Evolutionary conservation across 129 eudicot genomes (phyloP), one percentile per base, ranked within the genome.

Genomic region (Apium graveolens): DNA sequence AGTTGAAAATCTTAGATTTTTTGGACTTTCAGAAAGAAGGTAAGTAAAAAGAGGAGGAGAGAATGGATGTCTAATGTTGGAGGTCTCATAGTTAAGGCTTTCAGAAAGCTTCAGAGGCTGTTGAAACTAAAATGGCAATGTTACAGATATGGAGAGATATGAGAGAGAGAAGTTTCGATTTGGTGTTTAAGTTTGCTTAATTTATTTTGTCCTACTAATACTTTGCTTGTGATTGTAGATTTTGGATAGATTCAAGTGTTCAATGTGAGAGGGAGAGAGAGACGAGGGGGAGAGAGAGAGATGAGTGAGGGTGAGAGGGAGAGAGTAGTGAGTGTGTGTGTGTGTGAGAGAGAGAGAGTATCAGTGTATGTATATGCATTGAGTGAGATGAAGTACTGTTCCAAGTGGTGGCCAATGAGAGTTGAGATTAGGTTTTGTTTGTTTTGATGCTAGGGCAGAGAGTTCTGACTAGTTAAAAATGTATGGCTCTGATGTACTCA

Each of bases 401-500:
- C 65, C 66, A 57, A 57, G 66, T 57, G 66, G 66, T 76, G 55
- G 84, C 79, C 79, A 76, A 63, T 29, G 73, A 53, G 79, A 77
- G 81, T 72, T 79, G 5, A 26, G 32, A 43, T 74, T 44, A 74
- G 39, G 73, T 66, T 45, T 57, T 81, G 63, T 80, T 65, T 26
- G 43, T 76, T 76, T 60, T 78, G 70, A 75, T 80, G 74, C 81
- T 45, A 66, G 72, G 83, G 45, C 76, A 82, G 65, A 79, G 79
- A 77, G 74, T 81, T 84, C 73, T 82, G 81, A 41, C 32, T 21
- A 12, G 79, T 70, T 41, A 78, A 85, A 79, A 88, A 79, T 89
- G 87, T n/a, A 90, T 87, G 89, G 89, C 79, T 86, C 85, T 85
- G 91, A 90, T 85, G 53, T 76, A 63, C 79, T 80, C 86, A 90